Base-by-base conservation (phyloP, 768 basidiomycete species). In the Sarcodon aspratus region DNA sequence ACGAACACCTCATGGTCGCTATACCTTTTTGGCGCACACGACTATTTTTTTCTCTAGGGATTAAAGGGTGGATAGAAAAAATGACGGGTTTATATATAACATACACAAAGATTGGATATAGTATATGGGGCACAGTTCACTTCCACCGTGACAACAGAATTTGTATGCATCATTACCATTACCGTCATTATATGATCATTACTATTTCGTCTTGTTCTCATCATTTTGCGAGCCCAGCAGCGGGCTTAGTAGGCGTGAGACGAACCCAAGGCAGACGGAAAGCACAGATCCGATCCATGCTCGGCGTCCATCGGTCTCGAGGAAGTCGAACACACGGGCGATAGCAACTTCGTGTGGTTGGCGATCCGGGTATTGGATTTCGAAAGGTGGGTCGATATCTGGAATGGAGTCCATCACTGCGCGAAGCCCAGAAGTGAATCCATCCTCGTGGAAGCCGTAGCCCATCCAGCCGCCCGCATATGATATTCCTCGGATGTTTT, bases 361-460 rank as follows among this genome's bases (percentile, higher is more conserved):
- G 34, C 57, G 56, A 48, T 70, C 71, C 10, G 69, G 69, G 42
- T 63, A 63, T 31, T 61, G 55, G 43, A 78, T 71, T 17, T 62
- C 64, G 51, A 78, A 78, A 0, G 72, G 71, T 13, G 68, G 64
- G 3, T 54, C 54, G 32, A 70, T 65, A 36, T 46, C 46, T 18
- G 31, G 50, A 47, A 48, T 38, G 38, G 21, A 42, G 45, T 46
- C 49, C 18, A 53, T 37, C 3, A 60, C 66, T 9, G 62, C 66
- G 44, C 61, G 60, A 33, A 74, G 56, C 7, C 72, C 73, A 1
- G 69, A 65, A 2, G 73, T 64, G 59, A 86, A 86, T 2, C 81
- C 84, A 57, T 87, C 87, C 63, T 88, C 85, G 64, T 90, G 85
- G 69, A 89, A 87, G 13, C 85, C 85, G 55, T 85, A 87, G 49